phyloP scores from a whole-genome alignment of 179 eudicot species.

The Silene noctiflora region DNA sequence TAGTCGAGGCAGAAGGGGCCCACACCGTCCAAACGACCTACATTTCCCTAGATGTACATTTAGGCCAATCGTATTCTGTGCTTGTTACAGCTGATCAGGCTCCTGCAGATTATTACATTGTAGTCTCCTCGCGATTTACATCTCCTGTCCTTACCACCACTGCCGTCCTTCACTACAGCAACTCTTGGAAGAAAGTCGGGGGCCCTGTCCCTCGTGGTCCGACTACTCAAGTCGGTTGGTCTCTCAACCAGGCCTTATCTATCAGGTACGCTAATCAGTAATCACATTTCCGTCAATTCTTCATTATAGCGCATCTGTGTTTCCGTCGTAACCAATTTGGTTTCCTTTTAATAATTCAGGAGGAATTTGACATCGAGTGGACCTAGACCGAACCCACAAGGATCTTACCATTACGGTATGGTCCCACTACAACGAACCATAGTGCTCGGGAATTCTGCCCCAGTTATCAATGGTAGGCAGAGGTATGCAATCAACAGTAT shows the following conservation, averaged over 20 bases:
- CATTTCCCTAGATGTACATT: constrained; percentile 72
- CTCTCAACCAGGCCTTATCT: constrained; percentile 71
- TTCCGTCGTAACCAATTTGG: not conserved
- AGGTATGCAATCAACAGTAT: constrained; percentile 87
- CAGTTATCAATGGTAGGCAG: constrained; percentile 68
- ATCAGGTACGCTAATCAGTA: constrained; percentile 45
- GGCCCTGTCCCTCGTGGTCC: constrained; percentile 82
- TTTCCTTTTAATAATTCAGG: constrained; percentile 34
- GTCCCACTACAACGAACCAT: constrained; percentile 66
- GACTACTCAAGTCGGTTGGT: constrained; percentile 57
- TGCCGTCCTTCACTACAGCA: constrained; percentile 74
- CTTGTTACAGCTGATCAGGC: constrained; percentile 76
- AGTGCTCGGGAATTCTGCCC: constrained; percentile 73
- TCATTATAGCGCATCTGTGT: too few species aligned
- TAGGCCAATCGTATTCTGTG: constrained; percentile 85
- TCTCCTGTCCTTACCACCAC: constrained; percentile 61
- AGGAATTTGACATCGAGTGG: constrained; percentile 89
- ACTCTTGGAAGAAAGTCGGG: constrained; percentile 56
- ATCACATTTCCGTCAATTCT: too few species aligned
- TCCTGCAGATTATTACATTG: constrained; percentile 77
- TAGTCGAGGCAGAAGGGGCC: constrained; percentile 81
- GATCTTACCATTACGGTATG: constrained; percentile 88
- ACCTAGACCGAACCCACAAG: constrained; percentile 96
- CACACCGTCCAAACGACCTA: constrained; percentile 63
- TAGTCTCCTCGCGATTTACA: constrained; percentile 73